Conservation (phyloP, 169 alveolate species). For the Eimeria acervulina region DNA sequence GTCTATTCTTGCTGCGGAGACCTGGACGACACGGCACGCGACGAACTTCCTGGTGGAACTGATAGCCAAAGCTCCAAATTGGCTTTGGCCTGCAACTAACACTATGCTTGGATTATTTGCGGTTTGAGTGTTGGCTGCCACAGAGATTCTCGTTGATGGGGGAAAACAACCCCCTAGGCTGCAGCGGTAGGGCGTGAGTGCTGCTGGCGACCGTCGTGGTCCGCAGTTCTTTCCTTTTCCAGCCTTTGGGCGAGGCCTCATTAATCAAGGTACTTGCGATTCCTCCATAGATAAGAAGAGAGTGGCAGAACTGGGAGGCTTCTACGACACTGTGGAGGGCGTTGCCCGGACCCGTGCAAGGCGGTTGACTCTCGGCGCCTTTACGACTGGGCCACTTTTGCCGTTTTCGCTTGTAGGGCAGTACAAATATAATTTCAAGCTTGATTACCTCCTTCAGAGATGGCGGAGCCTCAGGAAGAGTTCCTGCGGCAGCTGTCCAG, state of each 20-base stretch:
- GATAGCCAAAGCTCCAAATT: neutral
- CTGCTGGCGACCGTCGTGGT: neutral
- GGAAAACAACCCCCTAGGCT: neutral
- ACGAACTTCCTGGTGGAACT: neutral
- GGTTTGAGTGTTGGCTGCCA: neutral
- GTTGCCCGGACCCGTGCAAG: constrained; percentile 4
- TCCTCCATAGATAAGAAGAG: constrained; percentile 16
- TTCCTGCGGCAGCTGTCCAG: constrained; percentile 41
- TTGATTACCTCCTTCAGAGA: neutral
- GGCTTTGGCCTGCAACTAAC: neutral
- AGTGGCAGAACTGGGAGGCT: neutral
- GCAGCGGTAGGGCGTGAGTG: constrained; percentile 20
- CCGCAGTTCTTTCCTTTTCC: neutral
- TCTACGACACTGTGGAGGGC: neutral
- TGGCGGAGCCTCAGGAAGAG: constrained; percentile 69
- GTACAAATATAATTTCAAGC: neutral
- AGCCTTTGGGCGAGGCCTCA: neutral
- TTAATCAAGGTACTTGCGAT: neutral
- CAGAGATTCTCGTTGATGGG: neutral
- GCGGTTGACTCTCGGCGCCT: neutral
- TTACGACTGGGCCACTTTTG: neutral
- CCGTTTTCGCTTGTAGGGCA: neutral
- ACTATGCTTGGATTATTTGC: neutral
- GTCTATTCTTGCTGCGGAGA: neutral
- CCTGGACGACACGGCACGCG: neutral